Conservation (phyloP, 768 basidiomycete species). For the Trametes gibbosa region DNA sequence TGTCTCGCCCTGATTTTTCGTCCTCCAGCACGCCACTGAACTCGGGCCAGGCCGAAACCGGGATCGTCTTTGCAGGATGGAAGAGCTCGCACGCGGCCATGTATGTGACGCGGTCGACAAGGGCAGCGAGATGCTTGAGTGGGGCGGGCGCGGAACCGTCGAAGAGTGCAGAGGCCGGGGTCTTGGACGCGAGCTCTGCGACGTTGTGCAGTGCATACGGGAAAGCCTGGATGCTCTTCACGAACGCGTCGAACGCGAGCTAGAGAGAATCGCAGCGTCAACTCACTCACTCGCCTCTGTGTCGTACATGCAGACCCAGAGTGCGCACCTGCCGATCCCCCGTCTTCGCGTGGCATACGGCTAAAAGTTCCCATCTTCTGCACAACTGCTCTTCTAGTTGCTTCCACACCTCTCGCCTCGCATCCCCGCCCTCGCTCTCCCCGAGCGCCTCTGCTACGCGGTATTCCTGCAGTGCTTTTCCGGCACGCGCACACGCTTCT, state of each 20-base stretch:
- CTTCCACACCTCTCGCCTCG: slow-evolving; percentile 45
- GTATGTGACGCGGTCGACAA: slow-evolving; percentile 67
- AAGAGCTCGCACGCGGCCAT: slow-evolving; percentile 67
- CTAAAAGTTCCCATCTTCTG: slow-evolving; percentile 79
- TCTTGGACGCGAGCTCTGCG: slow-evolving; percentile 30
- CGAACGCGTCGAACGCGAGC: slow-evolving; percentile 60
- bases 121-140: slow-evolving; percentile 53
- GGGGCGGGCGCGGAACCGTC: slow-evolving; percentile 29
- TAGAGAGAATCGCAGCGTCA: slow-evolving; percentile 24
- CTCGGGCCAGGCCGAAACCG: slow-evolving; percentile 43
- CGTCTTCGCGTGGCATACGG: slow-evolving; percentile 72
- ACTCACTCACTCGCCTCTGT: too few relatives aligned
- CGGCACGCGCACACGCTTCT: slow-evolving; percentile 56
- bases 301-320: too few relatives aligned
- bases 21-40: neutral
- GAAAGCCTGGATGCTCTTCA: slow-evolving; percentile 49
- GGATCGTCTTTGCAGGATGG: slow-evolving; percentile 33
- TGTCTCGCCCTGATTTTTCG: neutral
- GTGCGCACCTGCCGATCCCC: slow-evolving; percentile 67
- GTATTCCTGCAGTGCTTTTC: slow-evolving; percentile 33
- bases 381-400: slow-evolving; percentile 64
- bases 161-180: slow-evolving; percentile 36
- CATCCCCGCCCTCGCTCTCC: slow-evolving; percentile 20
- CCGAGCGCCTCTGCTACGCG: neutral
- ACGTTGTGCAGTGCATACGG: slow-evolving; percentile 46